Evolutionary conservation across 176 grass and related monocot species (phyloP), one percentile per base, ranked within the genome.

Genomic region (Phoenix roebelenii): DNA sequence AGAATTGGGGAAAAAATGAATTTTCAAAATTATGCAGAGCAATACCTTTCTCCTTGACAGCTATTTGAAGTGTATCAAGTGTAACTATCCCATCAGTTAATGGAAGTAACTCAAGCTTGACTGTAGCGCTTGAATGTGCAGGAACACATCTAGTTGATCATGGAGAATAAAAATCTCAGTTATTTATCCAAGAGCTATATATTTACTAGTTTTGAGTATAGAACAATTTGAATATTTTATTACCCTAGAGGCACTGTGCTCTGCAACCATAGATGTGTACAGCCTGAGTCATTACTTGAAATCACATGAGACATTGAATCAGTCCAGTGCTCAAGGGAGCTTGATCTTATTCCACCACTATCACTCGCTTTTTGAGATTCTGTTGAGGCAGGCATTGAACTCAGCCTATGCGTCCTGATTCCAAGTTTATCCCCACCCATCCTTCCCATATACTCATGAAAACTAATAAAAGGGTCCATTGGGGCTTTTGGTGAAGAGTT

Each of bases 211-310:
- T 44, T 44, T 62, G 52, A 20, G 20, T 1, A 54, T 64, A 49
- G 18, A 58, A 58, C 35, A 73, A 58, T 50, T 60, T 15, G 35
- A 10, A 72, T 55, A 67, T 60, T 60, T 32, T 32, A 55, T 72
- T 93, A 98, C 94, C 94, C 94, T 71, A 98, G 74, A 69, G 94
- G 94, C 51, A 98, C 85, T 44, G 94, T 73, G 68, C 87, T 89
- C 65, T 93, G 94, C 71, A 98, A 71, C 94, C 94, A 98, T 67
- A 98, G 60, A 77, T 98, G 94, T 58, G 94, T 88, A 79, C 85
- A 92, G 35, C 84, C 80, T 26, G 78, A 75, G 57, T 72, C 49
- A 67, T 77, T 77, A 75, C 65, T 68, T 39, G 65, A 57, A 68
- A 44, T 44, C 17, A 22, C 26, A 68, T 68, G 51, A 39, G 28